phyloP scores from a whole-genome alignment of 139 green algal species.

The Monoraphidium neglectum region DNA sequence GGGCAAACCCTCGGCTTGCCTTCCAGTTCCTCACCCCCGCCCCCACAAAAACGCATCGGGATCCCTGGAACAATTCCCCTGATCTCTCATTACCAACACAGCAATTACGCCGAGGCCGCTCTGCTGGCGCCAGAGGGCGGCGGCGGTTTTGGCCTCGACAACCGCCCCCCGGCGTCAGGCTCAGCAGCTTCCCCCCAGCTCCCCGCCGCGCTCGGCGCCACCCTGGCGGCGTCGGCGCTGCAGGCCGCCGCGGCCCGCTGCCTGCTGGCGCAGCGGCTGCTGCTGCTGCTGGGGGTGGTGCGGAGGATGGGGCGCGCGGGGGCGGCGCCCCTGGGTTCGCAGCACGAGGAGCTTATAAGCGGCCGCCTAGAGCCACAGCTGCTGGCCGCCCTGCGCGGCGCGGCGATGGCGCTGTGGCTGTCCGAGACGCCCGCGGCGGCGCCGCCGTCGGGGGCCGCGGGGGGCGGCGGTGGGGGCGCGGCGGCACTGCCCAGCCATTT shows the following conservation, averaged over 20 bases:
- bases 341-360: background rate
- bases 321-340: background rate
- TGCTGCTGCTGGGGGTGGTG: slow-evolving; percentile 27
- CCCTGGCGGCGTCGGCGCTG: slow-evolving; percentile 7
- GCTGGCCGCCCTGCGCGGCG: background rate
- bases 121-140: background rate
- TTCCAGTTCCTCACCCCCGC: no score
- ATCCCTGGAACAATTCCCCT: no score
- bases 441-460: background rate
- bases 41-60: no score
- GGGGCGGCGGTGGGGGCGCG: background rate
- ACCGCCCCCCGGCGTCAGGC: background rate
- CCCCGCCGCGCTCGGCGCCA: background rate
- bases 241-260: slow-evolving; percentile 6
- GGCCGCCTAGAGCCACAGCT: slow-evolving; percentile 5
- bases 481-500: background rate
- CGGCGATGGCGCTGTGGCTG: slow-evolving; percentile 27
- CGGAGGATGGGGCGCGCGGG: background rate
- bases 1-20: no score
- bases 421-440: slow-evolving; percentile 18
- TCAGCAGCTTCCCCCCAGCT: background rate
- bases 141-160: no score
- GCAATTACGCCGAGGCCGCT: background rate
- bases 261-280: slow-evolving; percentile 23
- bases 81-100: no score